phyloP scores from a whole-genome alignment of 805 yeast species.

The Suhomyces sp. region DNA sequence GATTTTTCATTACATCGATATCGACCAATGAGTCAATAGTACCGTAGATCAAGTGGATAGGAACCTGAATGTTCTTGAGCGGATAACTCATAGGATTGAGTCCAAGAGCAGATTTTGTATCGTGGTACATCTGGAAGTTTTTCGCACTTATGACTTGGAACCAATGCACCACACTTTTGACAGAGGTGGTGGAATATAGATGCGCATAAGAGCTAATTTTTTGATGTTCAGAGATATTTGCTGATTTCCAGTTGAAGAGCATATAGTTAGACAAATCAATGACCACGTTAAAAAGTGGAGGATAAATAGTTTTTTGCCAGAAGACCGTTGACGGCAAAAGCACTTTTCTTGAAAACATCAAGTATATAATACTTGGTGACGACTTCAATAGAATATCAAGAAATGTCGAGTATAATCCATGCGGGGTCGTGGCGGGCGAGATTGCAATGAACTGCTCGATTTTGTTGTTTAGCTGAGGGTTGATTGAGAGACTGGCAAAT shows the following conservation, averaged over 20 bases:
- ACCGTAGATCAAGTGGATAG: constrained; percentile 79
- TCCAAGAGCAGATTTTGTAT: constrained; percentile 28
- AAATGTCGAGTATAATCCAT: constrained; percentile 72
- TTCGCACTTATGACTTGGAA: constrained; percentile 62
- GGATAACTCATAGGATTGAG: constrained; percentile 39
- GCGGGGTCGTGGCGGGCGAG: constrained; percentile 94
- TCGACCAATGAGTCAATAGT: constrained; percentile 81
- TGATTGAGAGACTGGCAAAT: constrained; percentile 72
- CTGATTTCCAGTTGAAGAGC: constrained; percentile 77
- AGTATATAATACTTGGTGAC: constrained; percentile 68
- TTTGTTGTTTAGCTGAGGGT: constrained; percentile 58
- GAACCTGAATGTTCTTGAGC: constrained; percentile 46
- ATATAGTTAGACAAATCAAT: constrained; percentile 69
- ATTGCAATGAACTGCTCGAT: constrained; percentile 68
- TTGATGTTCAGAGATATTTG: constrained; percentile 68
- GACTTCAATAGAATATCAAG: constrained; percentile 73
- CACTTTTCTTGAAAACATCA: constrained; percentile 70
- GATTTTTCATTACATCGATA: constrained; percentile 66
- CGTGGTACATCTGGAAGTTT: constrained; percentile 88
- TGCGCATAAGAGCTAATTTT: constrained; percentile 82
- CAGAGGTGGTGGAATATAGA: constrained; percentile 86
- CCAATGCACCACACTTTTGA: constrained; percentile 28
- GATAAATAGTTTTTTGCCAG: constrained; percentile 78
- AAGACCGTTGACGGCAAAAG: constrained; percentile 73
- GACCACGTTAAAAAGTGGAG: constrained; percentile 66